A percentile compares a stretch with the other conserved stretches of the same genome.
Evolutionary conservation across 2,329 filamentous ascomycete species (phyloP).

Genomic region (Aspergillus calidoustus): DNA sequence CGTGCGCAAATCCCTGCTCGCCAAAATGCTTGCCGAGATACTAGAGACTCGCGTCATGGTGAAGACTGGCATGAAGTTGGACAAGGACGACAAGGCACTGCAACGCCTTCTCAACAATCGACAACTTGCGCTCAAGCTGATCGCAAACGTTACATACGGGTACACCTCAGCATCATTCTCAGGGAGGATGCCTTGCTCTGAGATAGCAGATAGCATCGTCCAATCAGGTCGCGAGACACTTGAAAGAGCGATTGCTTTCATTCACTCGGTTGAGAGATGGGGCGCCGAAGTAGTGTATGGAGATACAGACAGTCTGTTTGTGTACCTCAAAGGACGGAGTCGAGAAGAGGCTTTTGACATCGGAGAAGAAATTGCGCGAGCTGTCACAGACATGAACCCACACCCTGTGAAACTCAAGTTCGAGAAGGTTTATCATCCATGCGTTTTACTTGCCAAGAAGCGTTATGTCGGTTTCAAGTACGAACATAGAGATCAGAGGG

Average conservation of each 20-base stretch:
- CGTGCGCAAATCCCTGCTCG: constrained; percentile 85
- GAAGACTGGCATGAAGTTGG: constrained; percentile 92
- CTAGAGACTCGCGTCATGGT: constrained; percentile 97
- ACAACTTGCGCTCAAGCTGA: constrained; percentile 89
- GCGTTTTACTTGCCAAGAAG: constrained; percentile 92
- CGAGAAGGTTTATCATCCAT: constrained; percentile 97
- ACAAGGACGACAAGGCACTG: constrained; percentile 83
- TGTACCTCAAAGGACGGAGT: constrained; percentile 85
- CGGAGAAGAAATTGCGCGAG: constrained; percentile 86
- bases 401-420: constrained; percentile 94
- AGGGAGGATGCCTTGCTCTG: constrained; percentile 94
- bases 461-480: constrained; percentile 98
- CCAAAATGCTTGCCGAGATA: constrained; percentile 96
- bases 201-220: constrained; percentile 97
- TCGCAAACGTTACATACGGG: constrained; percentile 98
- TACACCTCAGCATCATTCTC: constrained; percentile 98
- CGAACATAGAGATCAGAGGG: constrained; percentile 73
- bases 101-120: constrained; percentile 91
- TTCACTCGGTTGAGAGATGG: constrained; percentile 87
- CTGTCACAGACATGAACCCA: constrained; percentile 87
- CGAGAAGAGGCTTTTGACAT: constrained; percentile 89
- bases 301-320: constrained; percentile 93
- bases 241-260: constrained; percentile 88
- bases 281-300: constrained; percentile 96
- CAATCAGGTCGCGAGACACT: constrained; percentile 94